These are phyloP conservation scores for Chaetomium cochliodes DNA, from an alignment of 495 filamentous ascomycete species.

Conservation along the genomic window DNA sequence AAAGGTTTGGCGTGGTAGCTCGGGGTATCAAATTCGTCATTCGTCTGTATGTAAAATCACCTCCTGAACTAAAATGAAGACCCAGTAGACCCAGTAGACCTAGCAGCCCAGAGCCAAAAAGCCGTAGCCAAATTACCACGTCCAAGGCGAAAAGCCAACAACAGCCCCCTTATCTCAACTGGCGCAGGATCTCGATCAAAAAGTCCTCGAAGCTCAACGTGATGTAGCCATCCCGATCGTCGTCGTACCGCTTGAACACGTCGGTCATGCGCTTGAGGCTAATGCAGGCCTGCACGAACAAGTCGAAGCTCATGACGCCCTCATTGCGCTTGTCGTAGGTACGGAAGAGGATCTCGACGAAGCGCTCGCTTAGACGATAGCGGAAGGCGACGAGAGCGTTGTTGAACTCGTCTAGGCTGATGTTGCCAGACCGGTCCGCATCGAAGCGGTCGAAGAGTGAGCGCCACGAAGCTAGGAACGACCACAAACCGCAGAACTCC, in stretches of 20 bases:
- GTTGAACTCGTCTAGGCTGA: slow-evolving; percentile 80
- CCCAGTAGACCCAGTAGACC: no score
- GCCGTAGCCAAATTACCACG: background rate
- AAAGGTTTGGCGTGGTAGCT: background rate
- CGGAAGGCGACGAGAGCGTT: slow-evolving; percentile 93
- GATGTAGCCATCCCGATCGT: slow-evolving; percentile 91
- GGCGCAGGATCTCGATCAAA: slow-evolving; percentile 60
- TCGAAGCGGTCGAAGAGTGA: slow-evolving; percentile 95
- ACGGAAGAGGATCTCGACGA: slow-evolving; percentile 76
- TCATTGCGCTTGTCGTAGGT: slow-evolving; percentile 60
- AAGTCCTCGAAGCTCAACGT: slow-evolving; percentile 81
- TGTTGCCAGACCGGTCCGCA: slow-evolving; percentile 79
- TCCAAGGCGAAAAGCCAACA: background rate
- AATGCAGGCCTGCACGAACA: slow-evolving; percentile 98
- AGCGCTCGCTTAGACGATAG: slow-evolving; percentile 80
- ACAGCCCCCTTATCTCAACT: slow-evolving; percentile 40
- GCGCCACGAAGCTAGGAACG: slow-evolving; percentile 91
- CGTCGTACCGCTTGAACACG: slow-evolving; percentile 98
- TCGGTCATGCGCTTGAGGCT: slow-evolving; percentile 97
- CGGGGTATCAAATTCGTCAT: slow-evolving; percentile 18
- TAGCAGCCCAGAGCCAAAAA: background rate
- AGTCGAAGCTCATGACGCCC: slow-evolving; percentile 84
- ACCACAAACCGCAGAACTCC: slow-evolving; percentile 94
- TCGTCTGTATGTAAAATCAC: background rate
- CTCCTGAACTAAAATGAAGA: background rate